phyloP scores from a whole-genome alignment of 2,329 filamentous ascomycete species.

The Helotiales sp. region DNA sequence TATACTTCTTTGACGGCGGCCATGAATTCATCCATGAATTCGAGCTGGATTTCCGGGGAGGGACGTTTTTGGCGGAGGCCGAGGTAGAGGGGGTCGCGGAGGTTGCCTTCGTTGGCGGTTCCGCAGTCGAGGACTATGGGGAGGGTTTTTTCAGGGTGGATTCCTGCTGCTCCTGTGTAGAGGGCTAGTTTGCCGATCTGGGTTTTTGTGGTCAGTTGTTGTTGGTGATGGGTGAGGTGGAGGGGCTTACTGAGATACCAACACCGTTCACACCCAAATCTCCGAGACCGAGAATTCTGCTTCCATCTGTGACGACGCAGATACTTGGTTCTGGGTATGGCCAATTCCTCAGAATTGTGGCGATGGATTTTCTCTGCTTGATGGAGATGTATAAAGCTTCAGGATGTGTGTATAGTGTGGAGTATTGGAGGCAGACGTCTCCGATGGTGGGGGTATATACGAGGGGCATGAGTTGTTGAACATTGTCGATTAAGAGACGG shows the following conservation, averaged over 20 bases:
- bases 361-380: constrained; percentile 87
- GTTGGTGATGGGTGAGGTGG: too few relatives aligned
- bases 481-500: constrained; percentile 75
- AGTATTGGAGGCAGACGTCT: constrained; percentile 95
- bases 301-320: constrained; percentile 94
- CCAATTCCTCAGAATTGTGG: constrained; percentile 90
- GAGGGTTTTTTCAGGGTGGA: constrained; percentile 82
- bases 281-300: constrained; percentile 86
- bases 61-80: constrained; percentile 84
- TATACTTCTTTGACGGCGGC: constrained; percentile 75
- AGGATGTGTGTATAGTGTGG: constrained; percentile 89
- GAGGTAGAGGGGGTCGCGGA: constrained; percentile 78
- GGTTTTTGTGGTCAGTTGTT: too few relatives aligned
- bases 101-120: constrained; percentile 65
- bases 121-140: constrained; percentile 68
- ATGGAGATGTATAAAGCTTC: constrained; percentile 97
- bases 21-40: constrained; percentile 98
- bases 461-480: constrained; percentile 76
- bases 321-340: constrained; percentile 88
- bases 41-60: constrained; percentile 73
- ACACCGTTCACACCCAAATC: constrained; percentile 97
- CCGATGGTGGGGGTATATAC: constrained; percentile 92
- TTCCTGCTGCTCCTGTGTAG: constrained; percentile 94
- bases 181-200: constrained; percentile 89
- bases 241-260: constrained; percentile 88